phyloP scores from a whole-genome alignment of 1,139 yeast genomes.

The Pichia sp. region DNA sequence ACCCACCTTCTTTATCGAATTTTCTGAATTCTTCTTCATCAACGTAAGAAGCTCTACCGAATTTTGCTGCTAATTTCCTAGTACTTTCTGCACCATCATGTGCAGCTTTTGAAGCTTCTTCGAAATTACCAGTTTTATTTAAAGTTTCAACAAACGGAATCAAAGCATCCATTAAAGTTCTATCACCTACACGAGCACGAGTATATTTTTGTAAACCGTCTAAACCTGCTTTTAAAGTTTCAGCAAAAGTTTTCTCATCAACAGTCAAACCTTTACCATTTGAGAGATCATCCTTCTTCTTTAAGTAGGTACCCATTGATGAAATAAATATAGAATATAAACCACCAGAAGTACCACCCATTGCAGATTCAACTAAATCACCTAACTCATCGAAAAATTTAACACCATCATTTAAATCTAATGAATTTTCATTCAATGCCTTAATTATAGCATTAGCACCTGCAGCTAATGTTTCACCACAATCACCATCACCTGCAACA shows the following conservation, averaged over 20 bases:
- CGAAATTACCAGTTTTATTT: constrained; percentile 38
- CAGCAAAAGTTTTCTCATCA: constrained; percentile 33
- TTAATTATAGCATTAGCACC: constrained; percentile 71
- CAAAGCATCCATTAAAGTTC: constrained; percentile 81
- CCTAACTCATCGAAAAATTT: constrained; percentile 57
- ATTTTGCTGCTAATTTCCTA: constrained; percentile 67
- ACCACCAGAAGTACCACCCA: constrained; percentile 98
- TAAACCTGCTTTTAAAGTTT: constrained; percentile 45
- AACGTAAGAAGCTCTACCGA: constrained; percentile 92
- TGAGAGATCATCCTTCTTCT: constrained; percentile 26
- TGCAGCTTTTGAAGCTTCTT: constrained; percentile 62
- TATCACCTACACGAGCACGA: constrained; percentile 81
- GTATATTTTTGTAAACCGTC: constrained; percentile 71
- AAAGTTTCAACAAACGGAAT: constrained; percentile 77
- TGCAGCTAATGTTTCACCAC: constrained; percentile 82
- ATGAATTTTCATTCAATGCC: constrained; percentile 38
- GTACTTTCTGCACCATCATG: constrained; percentile 70
- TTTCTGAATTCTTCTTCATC: constrained; percentile 46
- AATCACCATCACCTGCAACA: constrained; percentile 93
- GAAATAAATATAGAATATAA: constrained; percentile 76
- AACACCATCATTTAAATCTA: constrained; percentile 41
- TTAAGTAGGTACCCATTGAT: constrained; percentile 51
- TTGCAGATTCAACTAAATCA: constrained; percentile 72
- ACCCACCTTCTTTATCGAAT: constrained; percentile 43
- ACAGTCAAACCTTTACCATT: constrained; percentile 27